Evolutionary conservation across 2,329 filamentous ascomycete genomes (phyloP), one percentile per base, ranked within the genome.

Genomic region (Lachnellula arida): DNA sequence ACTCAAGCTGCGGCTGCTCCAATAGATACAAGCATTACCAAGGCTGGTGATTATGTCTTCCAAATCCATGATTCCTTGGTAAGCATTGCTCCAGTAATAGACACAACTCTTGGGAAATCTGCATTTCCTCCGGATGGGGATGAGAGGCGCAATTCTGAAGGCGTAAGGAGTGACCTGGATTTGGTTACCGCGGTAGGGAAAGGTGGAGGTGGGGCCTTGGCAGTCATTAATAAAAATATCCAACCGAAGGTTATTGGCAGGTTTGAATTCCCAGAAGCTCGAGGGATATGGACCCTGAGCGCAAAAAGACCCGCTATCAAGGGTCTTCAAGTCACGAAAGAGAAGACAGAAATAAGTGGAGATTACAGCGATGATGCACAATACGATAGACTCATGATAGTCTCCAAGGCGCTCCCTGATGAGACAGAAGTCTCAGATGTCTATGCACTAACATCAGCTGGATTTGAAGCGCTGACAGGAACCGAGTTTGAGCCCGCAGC

Each of bases 401-500:
- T 93, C 23, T 88, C 89, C 48, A 91, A 91, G 72, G 70, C 71
- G 2, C 56, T 63, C 3, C 78, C 83, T 8, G 82, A 86, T 56
- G 87, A 85, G 1, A 86, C 84, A 55, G 89, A 93, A 71, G 86
- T 84, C 44, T 93, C 90, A 0, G 85, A 89, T 54, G 86, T 95
- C 2, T 92, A 92, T 65, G 81, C 83, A 42, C 76, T 93, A 40
- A 88, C 86, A n/a, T 83, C 81, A 1, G 84, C 85, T 32, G 85
- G 85, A 3, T 85, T 95, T 56, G 86, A 91, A 68, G 84, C 88
- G 40, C 79, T 93, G 7, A 83, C 84, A 37, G 90, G 87, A 40
- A 91, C 91, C 0, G 94, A 99, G 67, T 97, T 97, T 68, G 95
- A 99, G 59, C 85, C 88, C 4, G 89, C 90, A 46, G 90, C 92